Evolutionary conservation across 257 asterid species (phyloP).

Genomic region (Leptodermis oblonga): DNA sequence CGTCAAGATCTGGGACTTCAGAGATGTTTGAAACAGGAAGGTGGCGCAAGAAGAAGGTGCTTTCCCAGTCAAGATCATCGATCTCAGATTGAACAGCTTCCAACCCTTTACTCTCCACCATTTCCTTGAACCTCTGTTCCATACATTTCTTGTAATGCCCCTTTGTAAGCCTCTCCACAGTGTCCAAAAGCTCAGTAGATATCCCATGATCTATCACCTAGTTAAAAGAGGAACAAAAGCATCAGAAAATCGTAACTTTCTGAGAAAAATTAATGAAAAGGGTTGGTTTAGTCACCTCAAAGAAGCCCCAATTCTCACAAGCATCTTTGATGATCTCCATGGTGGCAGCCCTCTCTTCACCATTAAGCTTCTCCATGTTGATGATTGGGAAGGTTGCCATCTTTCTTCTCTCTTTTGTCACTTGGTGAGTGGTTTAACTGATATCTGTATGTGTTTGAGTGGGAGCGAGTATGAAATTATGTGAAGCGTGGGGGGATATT

Average conservation of each 20-base stretch:
- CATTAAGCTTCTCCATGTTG: conserved; percentile 55
- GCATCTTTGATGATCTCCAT: conserved; percentile 61
- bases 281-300: conserved; percentile 43
- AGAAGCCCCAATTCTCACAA: conserved; percentile 73
- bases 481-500: conserved; percentile 29
- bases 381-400: conserved; percentile 56
- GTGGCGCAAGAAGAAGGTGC: conserved; percentile 59
- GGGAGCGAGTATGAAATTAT: conserved; percentile 9
- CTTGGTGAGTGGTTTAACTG: background rate
- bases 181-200: conserved; percentile 50
- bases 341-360: conserved; percentile 48
- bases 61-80: conserved; percentile 60
- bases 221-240: background rate
- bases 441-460: background rate
- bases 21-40: conserved; percentile 60
- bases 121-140: conserved; percentile 62
- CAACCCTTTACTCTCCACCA: conserved; percentile 57
- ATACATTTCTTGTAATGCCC: conserved; percentile 57
- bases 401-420: conserved; percentile 9
- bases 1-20: conserved; percentile 59
- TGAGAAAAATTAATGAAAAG: too few relatives aligned
- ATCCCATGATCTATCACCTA: conserved; percentile 64
- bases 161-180: conserved; percentile 53
- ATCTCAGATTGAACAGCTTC: conserved; percentile 52
- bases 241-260: too few relatives aligned